Conservation (phyloP, 352 stramenopile genomes). For the Phytophthora citricola region DNA sequence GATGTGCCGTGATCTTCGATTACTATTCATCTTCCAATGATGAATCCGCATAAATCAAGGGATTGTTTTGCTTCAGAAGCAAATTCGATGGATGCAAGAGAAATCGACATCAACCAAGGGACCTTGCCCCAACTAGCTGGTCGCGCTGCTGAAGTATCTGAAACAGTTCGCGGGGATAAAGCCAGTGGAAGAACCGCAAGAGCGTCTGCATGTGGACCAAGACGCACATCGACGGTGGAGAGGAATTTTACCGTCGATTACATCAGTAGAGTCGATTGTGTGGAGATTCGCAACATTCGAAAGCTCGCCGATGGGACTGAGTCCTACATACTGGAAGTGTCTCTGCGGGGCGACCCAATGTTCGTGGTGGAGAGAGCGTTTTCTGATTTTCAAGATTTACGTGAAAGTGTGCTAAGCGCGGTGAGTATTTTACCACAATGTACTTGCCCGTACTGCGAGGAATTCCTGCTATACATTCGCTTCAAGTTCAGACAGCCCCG, state of each 20-base stretch:
- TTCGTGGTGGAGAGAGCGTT: not conserved
- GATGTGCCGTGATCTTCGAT: no score
- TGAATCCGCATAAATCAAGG: no score
- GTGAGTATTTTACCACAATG: not conserved
- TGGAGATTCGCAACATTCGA: not conserved
- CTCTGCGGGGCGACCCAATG: not conserved
- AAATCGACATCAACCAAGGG: no score
- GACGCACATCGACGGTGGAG: not conserved
- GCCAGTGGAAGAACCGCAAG: not conserved
- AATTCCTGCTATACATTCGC: not conserved
- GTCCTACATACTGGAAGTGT: not conserved
- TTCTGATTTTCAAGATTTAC: conserved; percentile 1
- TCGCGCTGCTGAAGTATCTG: no score
- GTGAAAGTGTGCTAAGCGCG: not conserved
- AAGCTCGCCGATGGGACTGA: not conserved
- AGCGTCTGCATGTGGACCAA: not conserved
- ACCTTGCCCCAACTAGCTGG: no score
- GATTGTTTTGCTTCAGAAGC: no score
- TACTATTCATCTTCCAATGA: no score
- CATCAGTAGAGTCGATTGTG: not conserved
- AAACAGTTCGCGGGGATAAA: no score
- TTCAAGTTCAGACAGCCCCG: not conserved
- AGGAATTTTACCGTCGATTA: not conserved
- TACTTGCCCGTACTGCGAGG: not conserved
- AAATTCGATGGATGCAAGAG: no score